A percentile compares a stretch with the other conserved stretches of the same genome.
Conservation (phyloP, 1,284 basidiomycete species). For the Golubevia pallescens region DNA sequence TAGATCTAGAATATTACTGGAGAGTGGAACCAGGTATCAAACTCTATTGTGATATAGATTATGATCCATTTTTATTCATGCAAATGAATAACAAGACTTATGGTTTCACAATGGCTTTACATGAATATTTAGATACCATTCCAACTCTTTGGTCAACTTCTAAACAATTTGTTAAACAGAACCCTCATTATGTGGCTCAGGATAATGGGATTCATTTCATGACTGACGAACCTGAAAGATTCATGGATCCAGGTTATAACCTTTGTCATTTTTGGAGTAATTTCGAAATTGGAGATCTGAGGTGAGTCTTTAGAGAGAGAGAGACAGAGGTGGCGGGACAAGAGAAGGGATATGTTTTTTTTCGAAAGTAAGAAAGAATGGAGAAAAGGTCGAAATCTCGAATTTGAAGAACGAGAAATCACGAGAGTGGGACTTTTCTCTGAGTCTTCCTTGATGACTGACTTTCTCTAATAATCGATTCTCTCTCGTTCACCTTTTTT, state of each 20-base stretch:
- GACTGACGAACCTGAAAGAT: conserved; percentile 40
- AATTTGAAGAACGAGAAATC: too few species aligned
- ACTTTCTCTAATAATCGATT: conserved; percentile 5
- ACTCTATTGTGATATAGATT: conserved; percentile 39
- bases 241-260: conserved; percentile 39
- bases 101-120: conserved; percentile 54
- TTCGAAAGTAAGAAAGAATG: too few species aligned
- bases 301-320: too few species aligned
- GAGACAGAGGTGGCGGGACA: too few species aligned
- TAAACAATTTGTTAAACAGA: conserved; percentile 38
- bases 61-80: conserved; percentile 60
- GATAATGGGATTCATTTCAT: conserved; percentile 54
- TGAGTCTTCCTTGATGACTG: not conserved
- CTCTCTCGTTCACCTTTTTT: not conserved
- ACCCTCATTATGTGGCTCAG: conserved; percentile 41
- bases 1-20: conserved; percentile 23
- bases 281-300: conserved; percentile 74
- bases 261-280: conserved; percentile 59
- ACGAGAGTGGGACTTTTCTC: too few species aligned
- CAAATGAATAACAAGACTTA: conserved; percentile 58
- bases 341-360: too few species aligned
- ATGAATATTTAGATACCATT: conserved; percentile 50
- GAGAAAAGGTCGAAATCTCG: too few species aligned
- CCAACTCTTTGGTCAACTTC: conserved; percentile 40
- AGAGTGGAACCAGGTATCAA: conserved; percentile 17